Evolutionary conservation across 805 yeast species (phyloP).

Genomic region (Tetrapisispora phaffii): DNA sequence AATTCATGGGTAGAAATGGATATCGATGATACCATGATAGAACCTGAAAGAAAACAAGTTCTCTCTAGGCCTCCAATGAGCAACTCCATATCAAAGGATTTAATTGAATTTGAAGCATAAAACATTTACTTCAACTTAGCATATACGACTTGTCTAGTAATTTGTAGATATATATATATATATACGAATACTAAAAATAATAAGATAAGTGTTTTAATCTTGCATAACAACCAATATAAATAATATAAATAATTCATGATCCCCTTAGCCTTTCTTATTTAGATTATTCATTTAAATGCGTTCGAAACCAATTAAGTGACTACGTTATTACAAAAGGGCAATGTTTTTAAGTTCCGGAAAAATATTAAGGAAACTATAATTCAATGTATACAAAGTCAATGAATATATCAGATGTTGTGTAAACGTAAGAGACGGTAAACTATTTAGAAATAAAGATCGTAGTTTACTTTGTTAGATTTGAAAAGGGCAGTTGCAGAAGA

Average conservation of each 20-base stretch:
- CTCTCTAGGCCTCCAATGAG: not conserved
- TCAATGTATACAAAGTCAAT: not conserved
- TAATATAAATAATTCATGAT: no score
- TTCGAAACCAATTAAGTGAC: no score
- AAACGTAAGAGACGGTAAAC: not conserved
- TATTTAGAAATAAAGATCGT: not conserved
- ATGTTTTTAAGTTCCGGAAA: not conserved
- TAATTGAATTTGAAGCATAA: conserved; percentile 28
- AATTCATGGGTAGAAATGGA: conserved; percentile 24
- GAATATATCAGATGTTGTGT: no score
- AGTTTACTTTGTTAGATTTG: no score
- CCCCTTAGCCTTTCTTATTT: not conserved
- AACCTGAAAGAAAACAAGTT: conserved; percentile 5
- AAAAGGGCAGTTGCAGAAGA: not conserved
- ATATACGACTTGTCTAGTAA: not conserved
- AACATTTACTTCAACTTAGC: not conserved
- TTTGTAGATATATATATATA: not conserved
- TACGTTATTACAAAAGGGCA: no score
- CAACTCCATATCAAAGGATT: conserved; percentile 4
- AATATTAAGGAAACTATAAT: not conserved
- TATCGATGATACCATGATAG: conserved; percentile 9
- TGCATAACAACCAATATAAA: not conserved
- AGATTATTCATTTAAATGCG: not conserved
- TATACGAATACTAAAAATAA: no score
- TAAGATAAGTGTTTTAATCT: no score